Percentiles rank a stretch among this genome's conserved stretches.
These are phyloP conservation scores for Ogataea henricii DNA, from an alignment of 805 yeast species.

Conservation along the genomic window DNA sequence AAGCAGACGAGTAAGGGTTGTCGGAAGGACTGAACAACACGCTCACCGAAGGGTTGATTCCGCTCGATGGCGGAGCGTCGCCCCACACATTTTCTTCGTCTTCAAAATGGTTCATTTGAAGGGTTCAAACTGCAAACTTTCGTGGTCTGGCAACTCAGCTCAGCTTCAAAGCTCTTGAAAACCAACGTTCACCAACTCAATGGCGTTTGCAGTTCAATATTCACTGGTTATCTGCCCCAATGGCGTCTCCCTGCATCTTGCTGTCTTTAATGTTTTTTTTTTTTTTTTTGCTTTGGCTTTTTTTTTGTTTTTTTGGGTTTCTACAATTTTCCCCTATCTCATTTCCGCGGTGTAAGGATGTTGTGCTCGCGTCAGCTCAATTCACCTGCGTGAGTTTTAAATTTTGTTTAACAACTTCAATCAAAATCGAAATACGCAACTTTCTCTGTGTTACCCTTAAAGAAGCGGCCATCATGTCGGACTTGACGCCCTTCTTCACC, in stretches of 20 bases:
- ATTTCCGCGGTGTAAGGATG: slow-evolving; percentile 5
- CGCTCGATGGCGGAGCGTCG: slow-evolving; percentile 47
- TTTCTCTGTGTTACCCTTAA: no score
- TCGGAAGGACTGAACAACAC: slow-evolving; percentile 25
- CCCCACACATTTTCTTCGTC: slow-evolving; percentile 49
- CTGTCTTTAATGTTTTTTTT: slow-evolving; percentile 7
- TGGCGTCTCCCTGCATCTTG: not conserved
- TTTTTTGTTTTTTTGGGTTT: no score
- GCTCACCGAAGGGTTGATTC: slow-evolving; percentile 29
- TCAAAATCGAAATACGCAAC: not conserved
- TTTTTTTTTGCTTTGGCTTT: not conserved
- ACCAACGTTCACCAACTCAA: not conserved
- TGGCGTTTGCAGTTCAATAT: not conserved
- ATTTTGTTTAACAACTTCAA: not conserved
- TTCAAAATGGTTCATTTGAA: slow-evolving; percentile 26
- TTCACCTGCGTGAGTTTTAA: no score
- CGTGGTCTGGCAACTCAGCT: no score
- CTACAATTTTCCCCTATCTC: no score
- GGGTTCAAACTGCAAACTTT: not conserved
- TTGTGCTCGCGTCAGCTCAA: not conserved
- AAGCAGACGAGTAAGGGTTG: slow-evolving; percentile 25
- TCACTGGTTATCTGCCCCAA: not conserved
- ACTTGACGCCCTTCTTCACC: slow-evolving; percentile 48
- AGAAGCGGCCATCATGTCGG: slow-evolving; percentile 40
- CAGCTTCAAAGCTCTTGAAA: no score